Evolutionary conservation across 2,329 filamentous ascomycete genomes (phyloP).

Genomic region (Coniochaeta ligniaria): DNA sequence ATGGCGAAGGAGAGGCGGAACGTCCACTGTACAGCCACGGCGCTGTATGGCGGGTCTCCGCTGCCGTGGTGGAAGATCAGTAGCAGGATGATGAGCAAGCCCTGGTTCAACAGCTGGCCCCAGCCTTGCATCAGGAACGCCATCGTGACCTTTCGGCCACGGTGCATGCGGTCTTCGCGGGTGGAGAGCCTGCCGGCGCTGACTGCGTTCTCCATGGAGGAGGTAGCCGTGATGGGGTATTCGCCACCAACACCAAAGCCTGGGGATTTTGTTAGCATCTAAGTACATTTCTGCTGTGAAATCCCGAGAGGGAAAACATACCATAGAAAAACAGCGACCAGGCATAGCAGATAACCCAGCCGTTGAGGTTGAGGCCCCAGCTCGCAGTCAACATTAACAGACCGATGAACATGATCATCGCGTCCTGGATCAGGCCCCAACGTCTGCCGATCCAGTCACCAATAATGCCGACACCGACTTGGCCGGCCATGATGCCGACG

Average conservation of each 20-base stretch:
- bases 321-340: slow-evolving; percentile 93
- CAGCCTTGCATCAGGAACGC: slow-evolving; percentile 98
- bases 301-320: slow-evolving; percentile 23
- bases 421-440: slow-evolving; percentile 94
- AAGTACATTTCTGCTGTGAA: neutral
- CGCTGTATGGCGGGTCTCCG: slow-evolving; percentile 70
- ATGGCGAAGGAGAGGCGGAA: slow-evolving; percentile 91
- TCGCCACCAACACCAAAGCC: slow-evolving; percentile 68
- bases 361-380: slow-evolving; percentile 81
- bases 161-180: slow-evolving; percentile 86
- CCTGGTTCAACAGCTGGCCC: slow-evolving; percentile 94
- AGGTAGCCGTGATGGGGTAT: slow-evolving; percentile 95
- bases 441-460: slow-evolving; percentile 78
- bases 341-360: slow-evolving; percentile 96
- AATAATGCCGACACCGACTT: slow-evolving; percentile 72
- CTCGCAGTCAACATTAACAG: slow-evolving; percentile 85
- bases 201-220: slow-evolving; percentile 86
- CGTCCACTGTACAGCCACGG: slow-evolving; percentile 75
- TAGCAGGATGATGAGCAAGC: slow-evolving; percentile 76
- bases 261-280: slow-evolving; percentile 8
- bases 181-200: slow-evolving; percentile 84
- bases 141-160: slow-evolving; percentile 89
- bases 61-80: slow-evolving; percentile 80
- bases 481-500: slow-evolving; percentile 88
- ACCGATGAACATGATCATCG: slow-evolving; percentile 88